A percentile compares a stretch with the other conserved stretches of the same genome.
Evolutionary conservation across 805 yeast genomes (phyloP).

Genomic region (Kluyveromyces siamensis): DNA sequence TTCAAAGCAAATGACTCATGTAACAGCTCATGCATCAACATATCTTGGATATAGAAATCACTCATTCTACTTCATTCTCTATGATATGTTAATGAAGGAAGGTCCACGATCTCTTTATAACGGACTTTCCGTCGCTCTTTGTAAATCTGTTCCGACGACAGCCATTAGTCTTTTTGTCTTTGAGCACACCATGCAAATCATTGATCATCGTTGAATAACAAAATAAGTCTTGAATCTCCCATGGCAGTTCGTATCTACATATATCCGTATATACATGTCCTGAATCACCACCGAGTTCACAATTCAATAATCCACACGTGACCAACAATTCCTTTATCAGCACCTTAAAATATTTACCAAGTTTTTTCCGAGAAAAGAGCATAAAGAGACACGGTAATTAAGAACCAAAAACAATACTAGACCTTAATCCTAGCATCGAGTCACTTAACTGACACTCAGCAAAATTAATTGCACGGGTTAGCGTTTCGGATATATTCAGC

Average conservation of each 20-base stretch:
- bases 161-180: slow-evolving; percentile 62
- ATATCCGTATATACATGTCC: too few species aligned
- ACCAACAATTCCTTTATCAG: not conserved
- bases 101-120: slow-evolving; percentile 65
- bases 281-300: too few species aligned
- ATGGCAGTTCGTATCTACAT: too few species aligned
- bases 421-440: not conserved
- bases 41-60: slow-evolving; percentile 11
- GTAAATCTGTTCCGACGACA: slow-evolving; percentile 73
- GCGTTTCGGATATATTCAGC: not conserved
- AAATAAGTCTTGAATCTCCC: too few species aligned
- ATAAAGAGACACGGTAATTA: not conserved
- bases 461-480: not conserved
- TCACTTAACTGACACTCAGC: not conserved
- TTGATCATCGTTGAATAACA: not conserved
- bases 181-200: slow-evolving; percentile 28
- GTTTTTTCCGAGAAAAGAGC: not conserved
- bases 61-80: slow-evolving; percentile 25
- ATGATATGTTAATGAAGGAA: slow-evolving; percentile 39
- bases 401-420: too few species aligned
- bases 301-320: not conserved
- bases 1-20: slow-evolving; percentile 14
- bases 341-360: not conserved
- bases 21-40: slow-evolving; percentile 12
- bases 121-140: slow-evolving; percentile 60